These are phyloP conservation scores for Warburgia ugandensis DNA, from an alignment of 164 flowering plant genomes.

Conservation along the genomic window DNA sequence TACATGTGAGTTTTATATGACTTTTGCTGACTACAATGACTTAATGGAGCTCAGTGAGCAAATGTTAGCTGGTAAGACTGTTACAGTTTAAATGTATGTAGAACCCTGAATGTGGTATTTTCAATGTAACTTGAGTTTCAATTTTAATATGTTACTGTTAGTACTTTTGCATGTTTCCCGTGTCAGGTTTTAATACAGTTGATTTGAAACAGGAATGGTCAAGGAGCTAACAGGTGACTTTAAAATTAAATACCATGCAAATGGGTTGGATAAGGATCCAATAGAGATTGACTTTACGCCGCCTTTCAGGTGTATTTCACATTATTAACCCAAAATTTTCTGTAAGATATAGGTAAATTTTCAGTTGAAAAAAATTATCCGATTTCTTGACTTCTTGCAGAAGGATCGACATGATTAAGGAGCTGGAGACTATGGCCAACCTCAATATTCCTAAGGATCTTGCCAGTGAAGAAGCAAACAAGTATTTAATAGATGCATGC, in stretches of 20 bases:
- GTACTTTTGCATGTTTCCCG: no score
- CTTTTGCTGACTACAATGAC: constrained; percentile 94
- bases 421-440: constrained; percentile 64
- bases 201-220: constrained; percentile 63
- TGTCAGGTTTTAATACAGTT: no score
- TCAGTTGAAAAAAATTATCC: no score
- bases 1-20: constrained; percentile 93
- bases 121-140: no score
- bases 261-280: constrained; percentile 77
- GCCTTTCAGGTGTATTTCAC: constrained; percentile 72
- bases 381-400: constrained; percentile 34
- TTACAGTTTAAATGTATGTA: no score
- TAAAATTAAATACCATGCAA: constrained; percentile 71
- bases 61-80: constrained; percentile 82
- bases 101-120: no score
- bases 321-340: no score
- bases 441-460: constrained; percentile 82
- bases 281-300: constrained; percentile 98
- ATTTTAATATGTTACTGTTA: no score
- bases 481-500: constrained; percentile 72
- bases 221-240: constrained; percentile 86
- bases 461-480: constrained; percentile 66
- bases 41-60: constrained; percentile 86
- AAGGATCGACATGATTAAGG: constrained; percentile 87
- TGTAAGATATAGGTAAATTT: no score